A percentile compares a stretch with the other conserved stretches of the same genome.
Evolutionary conservation across 1,284 basidiomycete species (phyloP).

Genomic region (Cutaneotrichosporon sp.): DNA sequence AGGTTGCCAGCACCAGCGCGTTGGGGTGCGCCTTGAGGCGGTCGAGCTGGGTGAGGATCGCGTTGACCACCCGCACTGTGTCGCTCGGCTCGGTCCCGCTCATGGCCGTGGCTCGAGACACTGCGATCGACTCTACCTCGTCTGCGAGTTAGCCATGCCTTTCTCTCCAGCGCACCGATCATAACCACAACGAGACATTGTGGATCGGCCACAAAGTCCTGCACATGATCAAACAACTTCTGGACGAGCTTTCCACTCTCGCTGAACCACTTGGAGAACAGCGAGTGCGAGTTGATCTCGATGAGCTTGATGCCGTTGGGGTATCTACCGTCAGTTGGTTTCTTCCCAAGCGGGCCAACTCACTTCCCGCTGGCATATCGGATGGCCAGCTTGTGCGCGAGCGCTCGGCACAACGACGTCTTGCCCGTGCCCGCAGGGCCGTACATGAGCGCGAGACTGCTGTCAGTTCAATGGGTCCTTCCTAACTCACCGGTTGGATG

Average conservation of each 20-base stretch:
- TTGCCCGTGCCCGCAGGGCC: slow-evolving; percentile 98
- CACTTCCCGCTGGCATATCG: slow-evolving; percentile 74
- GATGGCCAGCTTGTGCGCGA: slow-evolving; percentile 94
- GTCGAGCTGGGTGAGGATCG: slow-evolving; percentile 93
- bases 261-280: slow-evolving; percentile 97
- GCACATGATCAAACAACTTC: slow-evolving; percentile 83
- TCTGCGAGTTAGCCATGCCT: slow-evolving; percentile 59
- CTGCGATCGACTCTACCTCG: slow-evolving; percentile 94
- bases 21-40: slow-evolving; percentile 91
- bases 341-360: slow-evolving; percentile 26
- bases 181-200: slow-evolving; percentile 89
- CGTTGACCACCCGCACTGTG: slow-evolving; percentile 90
- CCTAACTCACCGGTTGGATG: slow-evolving; percentile 81
- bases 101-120: slow-evolving; percentile 90
- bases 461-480: slow-evolving; percentile 3
- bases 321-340: slow-evolving; percentile 61
- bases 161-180: slow-evolving; percentile 65
- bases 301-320: slow-evolving; percentile 74
- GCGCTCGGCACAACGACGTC: slow-evolving; percentile 88
- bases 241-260: slow-evolving; percentile 99
- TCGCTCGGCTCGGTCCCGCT: slow-evolving; percentile 93
- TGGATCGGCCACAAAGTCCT: slow-evolving; percentile 83
- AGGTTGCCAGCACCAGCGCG: slow-evolving; percentile 94
- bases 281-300: slow-evolving; percentile 96
- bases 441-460: slow-evolving; percentile 80